Evolutionary conservation across 2,329 filamentous ascomycete species (phyloP).

Genomic region (Sporothrix globosa): DNA sequence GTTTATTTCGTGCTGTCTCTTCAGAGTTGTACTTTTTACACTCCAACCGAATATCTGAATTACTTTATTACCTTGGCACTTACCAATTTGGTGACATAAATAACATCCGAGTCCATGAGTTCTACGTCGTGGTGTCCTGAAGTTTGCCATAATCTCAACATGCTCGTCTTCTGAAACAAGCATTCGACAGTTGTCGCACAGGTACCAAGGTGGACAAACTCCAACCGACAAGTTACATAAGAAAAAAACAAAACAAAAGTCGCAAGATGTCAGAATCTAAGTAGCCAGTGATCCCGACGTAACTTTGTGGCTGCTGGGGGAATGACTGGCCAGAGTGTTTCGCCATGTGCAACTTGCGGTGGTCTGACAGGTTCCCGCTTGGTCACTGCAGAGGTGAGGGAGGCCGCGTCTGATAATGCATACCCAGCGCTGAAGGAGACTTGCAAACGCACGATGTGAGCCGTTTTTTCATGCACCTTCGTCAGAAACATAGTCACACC

Average conservation of each 20-base stretch:
- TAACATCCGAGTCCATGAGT: not conserved
- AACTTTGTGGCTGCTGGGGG: constrained; percentile 6
- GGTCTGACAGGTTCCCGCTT: constrained; percentile 10
- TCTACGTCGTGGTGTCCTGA: not conserved
- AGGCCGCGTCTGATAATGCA: not conserved
- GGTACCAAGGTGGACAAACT: not conserved
- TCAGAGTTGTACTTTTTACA: not conserved
- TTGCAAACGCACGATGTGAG: not conserved
- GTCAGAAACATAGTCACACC: not conserved
- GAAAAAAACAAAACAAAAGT: not conserved
- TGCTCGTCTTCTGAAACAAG: constrained; percentile 24
- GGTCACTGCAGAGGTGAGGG: not conserved
- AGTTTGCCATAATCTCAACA: not conserved
- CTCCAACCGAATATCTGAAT: not conserved
- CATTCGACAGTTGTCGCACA: not conserved
- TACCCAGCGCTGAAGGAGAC: not conserved
- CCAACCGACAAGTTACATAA: not conserved
- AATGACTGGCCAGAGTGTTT: not conserved
- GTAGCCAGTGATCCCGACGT: constrained; percentile 15
- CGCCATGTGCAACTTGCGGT: constrained; percentile 23
- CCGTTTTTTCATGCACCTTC: not conserved
- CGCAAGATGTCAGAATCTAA: not conserved
- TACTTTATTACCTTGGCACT: not conserved
- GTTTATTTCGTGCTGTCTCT: not conserved
- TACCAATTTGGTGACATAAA: not conserved